phyloP scores from a whole-genome alignment of 2,329 filamentous ascomycete species.

The Westerdykella ornata region DNA sequence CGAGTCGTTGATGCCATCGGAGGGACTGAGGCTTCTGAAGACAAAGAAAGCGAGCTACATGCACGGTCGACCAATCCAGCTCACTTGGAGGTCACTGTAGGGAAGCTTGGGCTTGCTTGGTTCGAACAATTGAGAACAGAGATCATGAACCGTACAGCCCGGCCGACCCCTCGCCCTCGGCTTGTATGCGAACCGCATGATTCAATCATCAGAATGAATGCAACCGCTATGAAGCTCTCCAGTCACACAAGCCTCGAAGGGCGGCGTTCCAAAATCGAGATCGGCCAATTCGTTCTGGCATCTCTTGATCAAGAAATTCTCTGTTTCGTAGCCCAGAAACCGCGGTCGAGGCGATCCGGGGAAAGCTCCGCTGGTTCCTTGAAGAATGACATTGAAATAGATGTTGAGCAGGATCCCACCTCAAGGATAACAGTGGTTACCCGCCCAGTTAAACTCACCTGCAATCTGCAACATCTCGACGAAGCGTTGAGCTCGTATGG shows the following conservation, averaged over 20 bases:
- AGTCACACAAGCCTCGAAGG: slow-evolving; percentile 14
- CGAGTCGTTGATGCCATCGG: slow-evolving; percentile 18
- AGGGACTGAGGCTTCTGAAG: not conserved
- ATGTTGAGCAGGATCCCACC: slow-evolving; percentile 26
- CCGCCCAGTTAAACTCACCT: slow-evolving; percentile 64
- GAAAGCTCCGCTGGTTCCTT: slow-evolving; percentile 19
- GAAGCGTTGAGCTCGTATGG: slow-evolving; percentile 86
- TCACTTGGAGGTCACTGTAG: slow-evolving; percentile 20
- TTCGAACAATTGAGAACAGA: slow-evolving; percentile 25
- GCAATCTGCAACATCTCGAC: slow-evolving; percentile 76
- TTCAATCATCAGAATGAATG: slow-evolving; percentile 23
- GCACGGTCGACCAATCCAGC: slow-evolving; percentile 1
- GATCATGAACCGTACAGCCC: slow-evolving; percentile 10
- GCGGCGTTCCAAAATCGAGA: slow-evolving; percentile 19
- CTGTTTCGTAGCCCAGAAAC: slow-evolving; percentile 41
- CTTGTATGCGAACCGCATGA: slow-evolving; percentile 23
- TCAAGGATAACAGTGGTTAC: slow-evolving; percentile 59
- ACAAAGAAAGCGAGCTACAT: slow-evolving; percentile 3
- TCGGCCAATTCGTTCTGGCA: slow-evolving; percentile 43
- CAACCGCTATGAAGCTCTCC: slow-evolving; percentile 20
- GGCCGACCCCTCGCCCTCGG: not conserved
- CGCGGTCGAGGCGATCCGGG: slow-evolving; percentile 21
- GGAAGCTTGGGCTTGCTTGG: slow-evolving; percentile 27
- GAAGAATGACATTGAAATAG: slow-evolving; percentile 28
- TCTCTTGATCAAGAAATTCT: slow-evolving; percentile 47